Conservation (phyloP, 768 basidiomycete genomes). For the Termitomyces sp. region DNA sequence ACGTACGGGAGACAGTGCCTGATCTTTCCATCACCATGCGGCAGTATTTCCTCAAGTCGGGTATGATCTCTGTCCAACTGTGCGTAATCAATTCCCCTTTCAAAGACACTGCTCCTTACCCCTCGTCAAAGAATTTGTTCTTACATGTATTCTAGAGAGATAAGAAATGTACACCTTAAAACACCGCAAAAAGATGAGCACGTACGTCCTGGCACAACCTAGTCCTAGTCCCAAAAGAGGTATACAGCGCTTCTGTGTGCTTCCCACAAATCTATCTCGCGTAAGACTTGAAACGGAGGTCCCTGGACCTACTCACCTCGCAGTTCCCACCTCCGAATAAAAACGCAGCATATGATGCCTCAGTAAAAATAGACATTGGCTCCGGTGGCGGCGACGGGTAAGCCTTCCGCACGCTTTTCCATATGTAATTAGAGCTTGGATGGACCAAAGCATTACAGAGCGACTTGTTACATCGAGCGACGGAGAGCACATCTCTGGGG, state of each 20-base stretch:
- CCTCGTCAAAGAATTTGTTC: not conserved
- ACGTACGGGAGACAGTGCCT: not conserved
- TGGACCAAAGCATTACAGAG: constrained; percentile 45
- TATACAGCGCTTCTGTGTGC: constrained; percentile 30
- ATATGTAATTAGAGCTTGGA: constrained; percentile 47
- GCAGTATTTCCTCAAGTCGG: not conserved
- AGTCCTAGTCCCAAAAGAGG: constrained; percentile 43
- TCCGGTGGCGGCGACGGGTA: constrained; percentile 20
- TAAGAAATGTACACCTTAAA: not conserved
- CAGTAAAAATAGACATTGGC: constrained; percentile 34
- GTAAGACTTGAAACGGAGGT: not conserved
- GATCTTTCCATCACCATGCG: not conserved
- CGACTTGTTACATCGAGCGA: constrained; percentile 53
- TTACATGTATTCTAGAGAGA: constrained; percentile 4
- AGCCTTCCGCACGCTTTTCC: constrained; percentile 44
- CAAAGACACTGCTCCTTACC: constrained; percentile 1
- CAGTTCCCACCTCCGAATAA: constrained; percentile 56
- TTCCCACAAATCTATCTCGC: constrained; percentile 32
- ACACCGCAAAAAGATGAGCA: not conserved
- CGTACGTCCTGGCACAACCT: constrained; percentile 37
- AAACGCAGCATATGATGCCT: constrained; percentile 59
- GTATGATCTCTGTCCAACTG: not conserved
- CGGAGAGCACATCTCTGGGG: constrained; percentile 51
- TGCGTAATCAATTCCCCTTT: not conserved
- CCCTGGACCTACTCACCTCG: constrained; percentile 31